Conservation (phyloP, 192 early-diverging fungal species). For the Coemansia umbellata region DNA sequence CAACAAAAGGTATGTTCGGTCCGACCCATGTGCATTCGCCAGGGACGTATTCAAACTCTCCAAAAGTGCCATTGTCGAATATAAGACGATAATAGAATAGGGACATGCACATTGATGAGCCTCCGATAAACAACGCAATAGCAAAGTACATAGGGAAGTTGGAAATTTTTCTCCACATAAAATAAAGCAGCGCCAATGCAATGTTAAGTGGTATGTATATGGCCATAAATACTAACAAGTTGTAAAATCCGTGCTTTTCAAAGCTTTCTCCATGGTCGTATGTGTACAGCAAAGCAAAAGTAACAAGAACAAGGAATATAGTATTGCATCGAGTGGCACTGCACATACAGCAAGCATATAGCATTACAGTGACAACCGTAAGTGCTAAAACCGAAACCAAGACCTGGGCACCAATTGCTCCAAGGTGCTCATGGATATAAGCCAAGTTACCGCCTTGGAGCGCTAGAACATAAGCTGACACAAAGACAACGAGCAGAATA, state of each 20-base stretch:
- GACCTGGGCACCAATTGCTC: constrained; percentile 48
- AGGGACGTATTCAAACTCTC: constrained; percentile 7
- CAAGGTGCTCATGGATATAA: constrained; percentile 51
- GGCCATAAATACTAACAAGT: constrained; percentile 52
- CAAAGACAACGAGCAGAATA: background rate
- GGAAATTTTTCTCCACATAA: constrained; percentile 25
- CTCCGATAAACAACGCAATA: constrained; percentile 5
- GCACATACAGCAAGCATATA: constrained; percentile 37
- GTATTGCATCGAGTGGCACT: constrained; percentile 16
- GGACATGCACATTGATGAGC: constrained; percentile 8
- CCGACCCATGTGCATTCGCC: constrained; percentile 53
- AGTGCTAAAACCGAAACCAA: constrained; percentile 48
- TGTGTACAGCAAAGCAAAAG: constrained; percentile 28
- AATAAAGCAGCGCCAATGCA: constrained; percentile 35
- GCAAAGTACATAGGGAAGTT: constrained; percentile 42
- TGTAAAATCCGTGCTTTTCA: constrained; percentile 57
- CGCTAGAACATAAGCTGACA: constrained; percentile 11
- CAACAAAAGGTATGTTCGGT: constrained; percentile 48
- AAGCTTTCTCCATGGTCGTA: constrained; percentile 59
- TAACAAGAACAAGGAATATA: constrained; percentile 1
- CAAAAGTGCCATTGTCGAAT: constrained; percentile 37
- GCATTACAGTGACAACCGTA: constrained; percentile 40
- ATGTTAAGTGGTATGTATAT: constrained; percentile 53
- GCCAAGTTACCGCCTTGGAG: constrained; percentile 49
- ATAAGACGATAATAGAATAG: constrained; percentile 44